Percentiles rank a stretch among this genome's conserved stretches.
Evolutionary conservation across 108 stramenopile genomes (phyloP).

Genomic region (Phaeodactylum tricornutum): DNA sequence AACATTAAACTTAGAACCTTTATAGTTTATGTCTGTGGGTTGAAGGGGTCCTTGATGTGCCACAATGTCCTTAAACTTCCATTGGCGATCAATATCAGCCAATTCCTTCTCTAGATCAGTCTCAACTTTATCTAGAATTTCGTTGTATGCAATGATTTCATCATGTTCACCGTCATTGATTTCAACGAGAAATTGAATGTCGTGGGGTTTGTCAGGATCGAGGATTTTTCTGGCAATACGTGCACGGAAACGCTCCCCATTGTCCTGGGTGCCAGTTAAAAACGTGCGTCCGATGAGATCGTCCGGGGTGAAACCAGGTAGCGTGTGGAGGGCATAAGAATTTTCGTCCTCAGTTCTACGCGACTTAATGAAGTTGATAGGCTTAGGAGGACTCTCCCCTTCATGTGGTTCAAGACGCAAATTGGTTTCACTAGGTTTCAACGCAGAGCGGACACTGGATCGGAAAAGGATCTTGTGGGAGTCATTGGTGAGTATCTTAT

Average conservation of each 20-base stretch:
- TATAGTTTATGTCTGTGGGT: conserved; percentile 3
- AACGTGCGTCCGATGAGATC: conserved; percentile 5
- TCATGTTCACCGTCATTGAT: background rate
- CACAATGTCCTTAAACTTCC: background rate
- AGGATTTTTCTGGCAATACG: background rate
- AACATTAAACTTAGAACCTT: conserved; percentile 21
- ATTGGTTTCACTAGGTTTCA: no score
- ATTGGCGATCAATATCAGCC: background rate
- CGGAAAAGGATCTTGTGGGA: no score
- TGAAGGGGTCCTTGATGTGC: conserved; percentile 12
- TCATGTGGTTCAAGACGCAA: no score
- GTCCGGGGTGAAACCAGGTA: background rate
- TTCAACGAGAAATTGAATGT: background rate
- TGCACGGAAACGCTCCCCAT: background rate
- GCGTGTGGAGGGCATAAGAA: no score
- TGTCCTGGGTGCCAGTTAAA: background rate
- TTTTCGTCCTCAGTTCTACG: no score
- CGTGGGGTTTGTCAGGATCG: background rate
- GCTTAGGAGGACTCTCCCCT: no score
- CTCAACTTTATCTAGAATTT: background rate
- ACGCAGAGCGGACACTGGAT: no score
- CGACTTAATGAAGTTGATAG: no score
- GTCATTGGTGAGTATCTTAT: no score
- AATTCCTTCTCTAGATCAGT: background rate
- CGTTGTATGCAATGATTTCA: conserved; percentile 5